Base-by-base conservation (phyloP, 331 rosid species). In the Spiraea crenata region DNA sequence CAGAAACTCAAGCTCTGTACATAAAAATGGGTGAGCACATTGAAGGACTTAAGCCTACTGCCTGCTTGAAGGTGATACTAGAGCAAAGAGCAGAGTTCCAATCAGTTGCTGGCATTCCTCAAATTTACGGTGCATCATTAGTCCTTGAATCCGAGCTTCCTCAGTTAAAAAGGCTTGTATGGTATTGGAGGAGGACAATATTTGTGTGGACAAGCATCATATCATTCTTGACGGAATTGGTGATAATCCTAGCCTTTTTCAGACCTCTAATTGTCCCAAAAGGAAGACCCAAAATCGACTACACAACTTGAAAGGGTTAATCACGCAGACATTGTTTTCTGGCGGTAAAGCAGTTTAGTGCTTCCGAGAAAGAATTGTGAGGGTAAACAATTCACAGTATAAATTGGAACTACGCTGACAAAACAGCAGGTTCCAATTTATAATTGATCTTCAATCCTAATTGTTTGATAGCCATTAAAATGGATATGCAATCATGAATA, bases 161-260 rank as follows among this genome's bases (percentile, higher is more conserved):
- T 12, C 42, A n/a, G 57, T 44, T 61, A 19, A 72, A 51, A 52
- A 50, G 38, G 68, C 25, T 66, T 51, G 67, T 72, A 9, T 34
- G 70, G 74, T 15, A 0, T 3, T 77, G 82, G 82, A 72, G 82
- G 72, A 72, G 77, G 25, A 78, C 74, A 44, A 19, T 66, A 15
- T 65, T 65, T 38, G 65, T 78, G 20, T 78, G 77, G 82, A 57
- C 52, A 11, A 56, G 77, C 9, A 15, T 78, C 15, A 15, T 50
- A 17, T 58, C 73, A 25, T 72, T 72, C 57, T 60, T 65, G 56
- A 37, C 59, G 31, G 65, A 65, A 59, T 72, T 72, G 69, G 45
- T 59, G 47, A 57, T 77, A 63, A 40, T 72, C 42, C 44, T 72
- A 15, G 45, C 25, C 44, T 66, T 72, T 15, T 17, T 57, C 5